Percentiles rank a stretch among this genome's conserved stretches.
Conservation (phyloP, 257 asterid species). For the Misopates orontium region DNA sequence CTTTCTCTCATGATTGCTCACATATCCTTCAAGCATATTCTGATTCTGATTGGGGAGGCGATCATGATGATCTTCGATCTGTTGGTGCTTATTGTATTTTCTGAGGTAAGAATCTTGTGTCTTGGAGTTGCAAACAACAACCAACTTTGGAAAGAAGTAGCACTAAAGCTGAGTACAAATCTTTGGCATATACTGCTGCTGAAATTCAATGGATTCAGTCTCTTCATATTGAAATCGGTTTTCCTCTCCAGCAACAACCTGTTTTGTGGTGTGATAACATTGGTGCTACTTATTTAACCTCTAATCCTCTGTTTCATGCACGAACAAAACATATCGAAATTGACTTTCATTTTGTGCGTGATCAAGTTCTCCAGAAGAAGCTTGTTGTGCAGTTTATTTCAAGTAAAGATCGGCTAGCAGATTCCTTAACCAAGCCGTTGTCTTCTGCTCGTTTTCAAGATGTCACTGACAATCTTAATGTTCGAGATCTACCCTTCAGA, state of each 20-base stretch:
- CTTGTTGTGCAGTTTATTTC: no score
- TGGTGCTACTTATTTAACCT: neutral
- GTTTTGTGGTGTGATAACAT: conserved; percentile 11
- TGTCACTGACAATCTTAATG: no score
- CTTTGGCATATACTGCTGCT: neutral
- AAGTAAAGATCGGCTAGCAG: no score
- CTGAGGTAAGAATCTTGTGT: neutral
- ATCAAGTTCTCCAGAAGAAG: neutral
- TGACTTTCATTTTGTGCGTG: neutral
- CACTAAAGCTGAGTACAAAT: conserved; percentile 7
- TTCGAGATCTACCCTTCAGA: no score
- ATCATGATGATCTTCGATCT: neutral
- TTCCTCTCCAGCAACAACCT: neutral
- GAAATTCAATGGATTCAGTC: conserved; percentile 1
- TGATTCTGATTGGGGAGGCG: neutral
- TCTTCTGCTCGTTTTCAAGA: no score
- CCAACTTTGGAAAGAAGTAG: neutral
- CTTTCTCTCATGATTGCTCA: neutral
- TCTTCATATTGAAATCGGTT: neutral
- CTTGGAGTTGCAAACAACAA: neutral
- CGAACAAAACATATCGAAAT: neutral
- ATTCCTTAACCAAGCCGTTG: no score
- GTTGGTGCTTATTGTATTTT: neutral
- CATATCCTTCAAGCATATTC: neutral
- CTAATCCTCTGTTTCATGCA: conserved; percentile 5